Conservation (phyloP, 2,329 filamentous ascomycete species). For the Magnaporthiopsis incrustans region DNA sequence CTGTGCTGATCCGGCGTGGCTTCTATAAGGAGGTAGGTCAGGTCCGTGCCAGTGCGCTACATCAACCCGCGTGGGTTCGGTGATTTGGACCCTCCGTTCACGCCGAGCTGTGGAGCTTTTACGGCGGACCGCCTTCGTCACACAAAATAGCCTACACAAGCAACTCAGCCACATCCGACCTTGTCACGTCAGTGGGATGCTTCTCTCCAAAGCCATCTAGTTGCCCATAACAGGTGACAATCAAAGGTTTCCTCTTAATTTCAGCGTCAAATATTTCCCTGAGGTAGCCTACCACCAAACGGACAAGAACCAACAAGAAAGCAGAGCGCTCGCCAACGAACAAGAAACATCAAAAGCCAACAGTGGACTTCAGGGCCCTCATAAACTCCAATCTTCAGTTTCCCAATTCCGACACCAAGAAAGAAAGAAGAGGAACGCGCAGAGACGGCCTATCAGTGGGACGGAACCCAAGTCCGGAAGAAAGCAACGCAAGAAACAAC, state of each 20-base stretch:
- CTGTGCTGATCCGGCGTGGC: neutral
- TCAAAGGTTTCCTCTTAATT: too few species aligned
- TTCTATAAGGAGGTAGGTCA: too few species aligned
- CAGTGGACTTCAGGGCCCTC: neutral
- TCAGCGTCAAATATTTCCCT: too few species aligned
- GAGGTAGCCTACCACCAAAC: too few species aligned
- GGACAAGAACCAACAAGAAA: neutral
- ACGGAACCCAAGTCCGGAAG: neutral
- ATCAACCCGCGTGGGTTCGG: neutral
- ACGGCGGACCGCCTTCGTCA: neutral
- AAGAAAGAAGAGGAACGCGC: neutral
- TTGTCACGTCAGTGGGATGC: too few species aligned
- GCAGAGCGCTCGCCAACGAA: neutral
- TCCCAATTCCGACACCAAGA: neutral
- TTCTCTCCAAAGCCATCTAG: too few species aligned
- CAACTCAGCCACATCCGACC: too few species aligned
- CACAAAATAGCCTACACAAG: neutral
- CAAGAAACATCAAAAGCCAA: neutral
- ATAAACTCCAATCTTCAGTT: neutral
- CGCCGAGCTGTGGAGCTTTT: neutral
- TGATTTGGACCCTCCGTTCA: neutral
- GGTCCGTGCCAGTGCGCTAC: too few species aligned
- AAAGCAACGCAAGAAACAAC: neutral
- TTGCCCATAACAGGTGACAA: too few species aligned
- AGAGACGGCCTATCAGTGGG: neutral